These are phyloP conservation scores for Geranium incanum DNA, from an alignment of 441 rosid species.

Conservation along the genomic window DNA sequence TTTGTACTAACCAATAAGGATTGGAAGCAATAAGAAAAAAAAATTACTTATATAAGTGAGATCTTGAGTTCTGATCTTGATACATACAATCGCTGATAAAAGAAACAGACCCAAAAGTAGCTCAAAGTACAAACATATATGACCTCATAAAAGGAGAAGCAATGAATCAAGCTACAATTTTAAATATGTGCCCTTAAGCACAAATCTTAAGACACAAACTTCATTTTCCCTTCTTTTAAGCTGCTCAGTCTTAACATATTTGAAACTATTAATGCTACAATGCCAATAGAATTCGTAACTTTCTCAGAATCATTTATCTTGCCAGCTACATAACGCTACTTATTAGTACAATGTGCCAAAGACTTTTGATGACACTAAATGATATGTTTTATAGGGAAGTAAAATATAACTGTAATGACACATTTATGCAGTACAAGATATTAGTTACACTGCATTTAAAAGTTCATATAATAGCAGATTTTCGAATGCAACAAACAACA, in stretches of 20 bases:
- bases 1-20: neutral
- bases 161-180: neutral
- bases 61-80: no score
- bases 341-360: neutral
- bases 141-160: neutral
- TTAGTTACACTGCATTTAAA: neutral
- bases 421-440: neutral
- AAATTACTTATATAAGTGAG: neutral
- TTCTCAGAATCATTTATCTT: neutral
- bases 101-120: no score
- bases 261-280: neutral
- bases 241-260: neutral
- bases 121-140: neutral
- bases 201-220: neutral
- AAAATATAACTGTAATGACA: neutral
- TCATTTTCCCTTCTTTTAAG: neutral
- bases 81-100: no score
- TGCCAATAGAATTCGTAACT: neutral
- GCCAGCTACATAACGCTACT: neutral
- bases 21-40: neutral
- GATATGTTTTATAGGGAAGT: neutral
- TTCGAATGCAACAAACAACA: constrained; percentile 11
- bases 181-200: neutral
- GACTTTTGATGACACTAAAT: neutral
- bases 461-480: neutral